phyloP scores from a whole-genome alignment of 2,329 filamentous ascomycete species.

The Neofusicoccum ribis region DNA sequence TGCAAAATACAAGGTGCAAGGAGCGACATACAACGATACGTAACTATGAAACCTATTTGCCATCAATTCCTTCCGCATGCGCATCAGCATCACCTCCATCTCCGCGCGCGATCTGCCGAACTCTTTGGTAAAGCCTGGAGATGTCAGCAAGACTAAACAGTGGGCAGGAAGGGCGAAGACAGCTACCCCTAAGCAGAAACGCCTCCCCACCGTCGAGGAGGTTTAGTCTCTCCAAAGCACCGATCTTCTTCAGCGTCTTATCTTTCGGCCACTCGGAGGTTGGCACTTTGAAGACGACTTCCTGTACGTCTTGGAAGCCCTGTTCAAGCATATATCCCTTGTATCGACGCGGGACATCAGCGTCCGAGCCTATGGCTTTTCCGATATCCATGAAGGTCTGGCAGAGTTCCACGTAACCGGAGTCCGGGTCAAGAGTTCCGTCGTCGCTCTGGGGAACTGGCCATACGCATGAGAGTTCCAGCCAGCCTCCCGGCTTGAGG shows the following conservation, averaged over 20 bases:
- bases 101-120: conserved; percentile 10
- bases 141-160: not conserved
- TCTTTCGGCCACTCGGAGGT: conserved; percentile 16
- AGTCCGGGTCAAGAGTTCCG: not conserved
- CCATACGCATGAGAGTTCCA: conserved; percentile 17
- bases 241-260: conserved; percentile 8
- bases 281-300: conserved; percentile 14
- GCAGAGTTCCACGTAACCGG: conserved; percentile 12
- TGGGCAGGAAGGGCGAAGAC: too few species aligned
- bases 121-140: conserved; percentile 4
- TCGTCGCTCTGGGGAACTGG: conserved; percentile 16
- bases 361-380: conserved; percentile 3
- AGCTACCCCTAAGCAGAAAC: conserved; percentile 3
- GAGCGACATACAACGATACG: not conserved
- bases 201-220: conserved; percentile 14
- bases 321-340: not conserved
- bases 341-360: conserved; percentile 6
- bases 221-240: conserved; percentile 11
- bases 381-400: conserved; percentile 12
- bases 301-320: conserved; percentile 12
- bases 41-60: conserved; percentile 18
- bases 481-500: conserved; percentile 9
- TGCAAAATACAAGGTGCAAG: too few species aligned
- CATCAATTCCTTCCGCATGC: conserved; percentile 16
- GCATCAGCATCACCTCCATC: conserved; percentile 15